Conservation (phyloP, 2,329 filamentous ascomycete genomes). For the Neonectria sp. region DNA sequence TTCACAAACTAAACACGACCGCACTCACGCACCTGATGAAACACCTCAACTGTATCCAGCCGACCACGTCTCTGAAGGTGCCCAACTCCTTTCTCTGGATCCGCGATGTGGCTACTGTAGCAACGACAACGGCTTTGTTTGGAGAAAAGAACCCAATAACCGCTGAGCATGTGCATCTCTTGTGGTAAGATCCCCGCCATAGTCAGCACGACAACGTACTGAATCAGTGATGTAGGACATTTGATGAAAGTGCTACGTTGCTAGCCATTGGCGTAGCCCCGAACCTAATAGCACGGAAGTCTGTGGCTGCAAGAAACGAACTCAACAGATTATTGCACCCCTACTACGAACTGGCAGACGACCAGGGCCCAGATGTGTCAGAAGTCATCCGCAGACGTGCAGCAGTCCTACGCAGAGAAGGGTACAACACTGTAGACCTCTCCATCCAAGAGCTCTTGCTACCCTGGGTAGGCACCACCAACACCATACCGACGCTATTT, state of each 20-base stretch:
- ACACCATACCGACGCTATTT: conserved; percentile 55
- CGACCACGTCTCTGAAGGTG: conserved; percentile 24
- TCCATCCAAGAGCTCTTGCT: conserved; percentile 51
- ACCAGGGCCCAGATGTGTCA: conserved; percentile 47
- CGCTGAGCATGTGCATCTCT: conserved; percentile 49
- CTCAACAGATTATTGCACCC: conserved; percentile 45
- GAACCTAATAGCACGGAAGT: neutral
- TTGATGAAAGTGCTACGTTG: conserved; percentile 18
- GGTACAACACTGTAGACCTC: conserved; percentile 47
- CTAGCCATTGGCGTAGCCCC: conserved; percentile 23
- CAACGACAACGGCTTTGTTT: conserved; percentile 57
- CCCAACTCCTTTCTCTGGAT: conserved; percentile 57
- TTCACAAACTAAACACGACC: conserved; percentile 26
- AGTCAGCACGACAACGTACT: no score
- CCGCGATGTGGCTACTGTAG: conserved; percentile 54
- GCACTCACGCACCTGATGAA: conserved; percentile 5
- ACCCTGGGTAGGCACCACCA: conserved; percentile 50
- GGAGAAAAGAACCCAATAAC: conserved; percentile 59
- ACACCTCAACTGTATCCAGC: conserved; percentile 17
- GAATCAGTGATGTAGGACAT: conserved; percentile 3
- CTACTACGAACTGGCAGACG: conserved; percentile 49
- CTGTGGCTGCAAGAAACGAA: conserved; percentile 44
- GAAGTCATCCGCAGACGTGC: conserved; percentile 48
- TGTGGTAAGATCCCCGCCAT: conserved; percentile 49
- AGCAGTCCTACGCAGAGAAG: conserved; percentile 46